Percentiles rank a stretch among this genome's conserved stretches.
Conservation (phyloP, 169 alveolate genomes). For the Eimeria maxima region DNA sequence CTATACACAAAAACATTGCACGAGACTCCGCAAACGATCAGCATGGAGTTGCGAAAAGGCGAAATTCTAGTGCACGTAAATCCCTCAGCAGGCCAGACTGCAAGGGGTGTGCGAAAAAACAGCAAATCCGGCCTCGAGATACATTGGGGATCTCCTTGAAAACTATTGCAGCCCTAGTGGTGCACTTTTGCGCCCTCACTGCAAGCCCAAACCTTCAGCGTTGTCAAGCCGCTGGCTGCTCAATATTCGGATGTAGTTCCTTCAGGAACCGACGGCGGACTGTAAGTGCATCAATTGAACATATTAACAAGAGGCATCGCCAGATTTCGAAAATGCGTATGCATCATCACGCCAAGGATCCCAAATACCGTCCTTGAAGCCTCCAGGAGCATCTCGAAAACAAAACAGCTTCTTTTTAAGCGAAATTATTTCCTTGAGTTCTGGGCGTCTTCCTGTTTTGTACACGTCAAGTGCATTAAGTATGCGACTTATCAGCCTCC, state of each 20-base stretch:
- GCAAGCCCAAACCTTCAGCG: neutral
- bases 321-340: neutral
- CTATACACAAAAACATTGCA: neutral
- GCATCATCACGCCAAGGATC: neutral
- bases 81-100: neutral
- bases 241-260: no score
- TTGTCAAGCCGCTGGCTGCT: neutral
- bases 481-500: neutral
- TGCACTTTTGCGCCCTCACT: neutral
- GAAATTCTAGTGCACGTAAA: neutral
- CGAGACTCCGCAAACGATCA: neutral
- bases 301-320: neutral
- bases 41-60: neutral
- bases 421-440: neutral
- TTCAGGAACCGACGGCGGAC: no score
- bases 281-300: no score
- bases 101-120: neutral
- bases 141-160: neutral
- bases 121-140: neutral
- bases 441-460: neutral
- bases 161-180: neutral
- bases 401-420: neutral
- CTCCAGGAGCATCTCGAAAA: neutral
- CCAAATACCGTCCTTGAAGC: neutral
- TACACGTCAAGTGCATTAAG: neutral